phyloP scores from a whole-genome alignment of 768 basidiomycete species.

The Podaxis rugospora region DNA sequence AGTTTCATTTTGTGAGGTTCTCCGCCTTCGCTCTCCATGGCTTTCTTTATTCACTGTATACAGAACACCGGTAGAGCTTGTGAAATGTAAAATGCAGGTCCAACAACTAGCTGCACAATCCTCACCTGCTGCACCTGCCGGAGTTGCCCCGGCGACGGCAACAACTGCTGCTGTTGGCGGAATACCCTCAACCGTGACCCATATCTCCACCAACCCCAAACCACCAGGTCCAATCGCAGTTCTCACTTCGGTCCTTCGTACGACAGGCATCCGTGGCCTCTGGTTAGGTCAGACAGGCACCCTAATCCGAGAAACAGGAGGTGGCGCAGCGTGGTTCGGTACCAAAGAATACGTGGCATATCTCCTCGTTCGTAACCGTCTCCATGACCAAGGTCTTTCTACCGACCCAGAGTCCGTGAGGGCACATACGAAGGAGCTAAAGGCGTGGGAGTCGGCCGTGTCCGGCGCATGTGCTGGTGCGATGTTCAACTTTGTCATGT shows the following conservation, averaged over 20 bases:
- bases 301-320: constrained; percentile 89
- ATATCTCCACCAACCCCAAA: constrained; percentile 11
- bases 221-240: constrained; percentile 77
- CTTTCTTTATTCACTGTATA: constrained; percentile 1
- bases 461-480: constrained; percentile 86
- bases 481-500: constrained; percentile 81
- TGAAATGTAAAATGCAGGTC: constrained; percentile 98
- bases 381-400: constrained; percentile 16
- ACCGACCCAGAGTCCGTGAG: neutral
- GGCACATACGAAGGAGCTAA: constrained; percentile 29
- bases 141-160: constrained; percentile 13
- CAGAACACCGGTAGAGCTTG: constrained; percentile 90
- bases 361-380: constrained; percentile 51
- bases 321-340: constrained; percentile 87
- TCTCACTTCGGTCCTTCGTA: constrained; percentile 55
- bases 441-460: constrained; percentile 78
- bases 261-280: constrained; percentile 76
- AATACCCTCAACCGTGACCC: constrained; percentile 1
- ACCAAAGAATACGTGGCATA: constrained; percentile 77
- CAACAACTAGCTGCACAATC: constrained; percentile 14
- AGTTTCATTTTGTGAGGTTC: constrained; percentile 79
- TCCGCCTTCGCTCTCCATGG: neutral
- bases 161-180: constrained; percentile 14
- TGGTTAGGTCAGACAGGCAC: constrained; percentile 97
- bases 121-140: constrained; percentile 15